Percentiles rank a stretch among this genome's conserved stretches.
phyloP scores from a whole-genome alignment of 2,329 filamentous ascomycete genomes.

The Pyrenophora seminiperda region DNA sequence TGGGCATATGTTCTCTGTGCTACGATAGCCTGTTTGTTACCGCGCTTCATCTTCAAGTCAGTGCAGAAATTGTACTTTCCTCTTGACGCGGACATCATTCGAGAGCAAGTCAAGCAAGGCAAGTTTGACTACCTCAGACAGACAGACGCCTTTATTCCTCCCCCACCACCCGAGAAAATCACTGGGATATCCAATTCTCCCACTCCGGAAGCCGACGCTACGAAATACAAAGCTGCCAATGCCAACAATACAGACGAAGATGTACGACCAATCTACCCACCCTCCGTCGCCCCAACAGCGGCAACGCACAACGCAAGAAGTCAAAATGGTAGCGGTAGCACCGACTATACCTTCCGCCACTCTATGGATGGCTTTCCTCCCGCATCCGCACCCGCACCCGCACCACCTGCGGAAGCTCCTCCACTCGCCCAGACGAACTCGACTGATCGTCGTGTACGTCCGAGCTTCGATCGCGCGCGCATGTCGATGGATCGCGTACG shows the following conservation, averaged over 20 bases:
- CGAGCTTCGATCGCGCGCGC: conserved; percentile 86
- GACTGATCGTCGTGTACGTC: conserved; percentile 58
- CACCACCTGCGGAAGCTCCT: conserved; percentile 35
- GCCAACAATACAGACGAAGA: conserved; percentile 75
- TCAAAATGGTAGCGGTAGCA: conserved; percentile 92
- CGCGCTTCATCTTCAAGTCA: conserved; percentile 83
- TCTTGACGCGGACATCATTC: conserved; percentile 90
- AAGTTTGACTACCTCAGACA: conserved; percentile 76
- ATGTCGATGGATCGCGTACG: conserved; percentile 85
- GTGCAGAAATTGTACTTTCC: conserved; percentile 94
- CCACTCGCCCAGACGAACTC: conserved; percentile 40
- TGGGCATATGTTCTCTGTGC: conserved; percentile 84
- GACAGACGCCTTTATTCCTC: conserved; percentile 57
- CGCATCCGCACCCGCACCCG: conserved; percentile 22
- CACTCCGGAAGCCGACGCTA: conserved; percentile 61
- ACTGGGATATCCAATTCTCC: conserved; percentile 59
- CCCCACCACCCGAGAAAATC: conserved; percentile 47
- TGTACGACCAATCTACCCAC: conserved; percentile 88
- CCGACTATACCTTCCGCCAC: conserved; percentile 73
- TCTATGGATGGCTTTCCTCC: conserved; percentile 42
- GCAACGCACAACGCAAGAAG: conserved; percentile 73
- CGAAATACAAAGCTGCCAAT: conserved; percentile 49
- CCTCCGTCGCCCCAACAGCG: conserved; percentile 78
- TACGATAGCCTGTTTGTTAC: conserved; percentile 80
- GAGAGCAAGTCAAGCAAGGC: conserved; percentile 85